These are phyloP conservation scores for Fabrea salina DNA, from an alignment of 169 alveolate species.

Conservation along the genomic window DNA sequence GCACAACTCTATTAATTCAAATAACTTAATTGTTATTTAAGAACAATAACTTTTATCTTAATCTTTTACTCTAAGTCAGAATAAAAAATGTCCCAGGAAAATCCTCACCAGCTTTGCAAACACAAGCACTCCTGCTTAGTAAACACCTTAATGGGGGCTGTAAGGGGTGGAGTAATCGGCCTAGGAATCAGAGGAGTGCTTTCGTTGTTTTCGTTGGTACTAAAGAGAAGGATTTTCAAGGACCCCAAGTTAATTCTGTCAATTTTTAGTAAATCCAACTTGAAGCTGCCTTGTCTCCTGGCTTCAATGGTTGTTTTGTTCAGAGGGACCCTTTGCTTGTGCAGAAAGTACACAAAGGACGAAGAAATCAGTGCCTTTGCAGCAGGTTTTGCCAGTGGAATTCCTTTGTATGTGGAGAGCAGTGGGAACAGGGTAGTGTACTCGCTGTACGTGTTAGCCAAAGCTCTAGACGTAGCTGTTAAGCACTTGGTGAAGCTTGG, in stretches of 20 bases:
- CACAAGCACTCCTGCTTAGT: conserved; percentile 3
- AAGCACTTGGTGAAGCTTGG: conserved; percentile 13
- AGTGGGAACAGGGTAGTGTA: neutral
- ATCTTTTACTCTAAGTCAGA: too few relatives aligned
- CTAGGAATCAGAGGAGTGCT: neutral
- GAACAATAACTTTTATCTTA: too few relatives aligned
- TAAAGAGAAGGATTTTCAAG: neutral
- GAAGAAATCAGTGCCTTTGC: neutral
- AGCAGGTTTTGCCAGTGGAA: conserved; percentile 18
- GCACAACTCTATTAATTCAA: too few relatives aligned
- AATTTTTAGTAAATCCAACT: neutral
- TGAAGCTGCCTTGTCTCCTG: neutral
- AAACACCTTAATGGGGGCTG: conserved; percentile 20
- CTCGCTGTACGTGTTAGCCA: neutral
- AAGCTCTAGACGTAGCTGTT: neutral
- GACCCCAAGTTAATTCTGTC: neutral
- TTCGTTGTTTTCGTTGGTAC: neutral
- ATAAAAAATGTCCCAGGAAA: too few relatives aligned
- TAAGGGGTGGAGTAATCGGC: conserved; percentile 18
- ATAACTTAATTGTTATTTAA: too few relatives aligned
- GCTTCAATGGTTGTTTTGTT: neutral
- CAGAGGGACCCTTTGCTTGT: neutral
- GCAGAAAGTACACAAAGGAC: neutral
- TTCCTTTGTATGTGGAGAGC: conserved; percentile 11
- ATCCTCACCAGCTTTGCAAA: conserved; percentile 4